A percentile compares a stretch with the other conserved stretches of the same genome.
Evolutionary conservation across 768 basidiomycete species (phyloP).

Genomic region (Psilocybe cyanescens): DNA sequence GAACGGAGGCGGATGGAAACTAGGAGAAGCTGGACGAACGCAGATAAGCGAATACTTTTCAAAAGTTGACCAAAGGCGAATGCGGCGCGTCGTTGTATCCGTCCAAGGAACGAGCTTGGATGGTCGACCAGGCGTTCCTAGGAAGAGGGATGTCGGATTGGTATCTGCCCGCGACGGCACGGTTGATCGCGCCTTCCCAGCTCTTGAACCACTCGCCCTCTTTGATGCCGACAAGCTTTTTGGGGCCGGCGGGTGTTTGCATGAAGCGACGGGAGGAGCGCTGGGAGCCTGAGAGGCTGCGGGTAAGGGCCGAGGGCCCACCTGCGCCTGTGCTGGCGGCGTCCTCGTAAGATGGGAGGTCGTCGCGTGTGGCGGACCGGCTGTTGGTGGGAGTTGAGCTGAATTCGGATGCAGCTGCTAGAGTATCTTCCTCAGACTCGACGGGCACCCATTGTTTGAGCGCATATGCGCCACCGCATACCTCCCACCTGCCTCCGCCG

Average conservation of each 20-base stretch:
- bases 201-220: slow-evolving; percentile 82
- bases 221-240: slow-evolving; percentile 55
- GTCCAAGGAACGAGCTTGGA: slow-evolving; percentile 25
- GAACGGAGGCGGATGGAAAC: neutral
- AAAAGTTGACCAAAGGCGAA: slow-evolving; percentile 3
- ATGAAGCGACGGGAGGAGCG: slow-evolving; percentile 26
- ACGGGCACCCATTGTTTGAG: slow-evolving; percentile 54
- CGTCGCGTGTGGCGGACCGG: neutral
- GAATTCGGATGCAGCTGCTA: slow-evolving; percentile 1
- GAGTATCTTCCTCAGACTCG: slow-evolving; percentile 22
- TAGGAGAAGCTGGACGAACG: too few relatives aligned
- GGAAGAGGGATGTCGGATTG: slow-evolving; percentile 39
- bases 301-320: neutral
- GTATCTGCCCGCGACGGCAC: slow-evolving; percentile 54
- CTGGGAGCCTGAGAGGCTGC: neutral
- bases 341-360: slow-evolving; percentile 15
- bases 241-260: slow-evolving; percentile 36
- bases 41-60: neutral
- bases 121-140: slow-evolving; percentile 16
- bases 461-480: slow-evolving; percentile 79
- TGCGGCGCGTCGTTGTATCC: slow-evolving; percentile 24
- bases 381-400: neutral
- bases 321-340: neutral
- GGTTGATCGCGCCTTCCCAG: slow-evolving; percentile 74
- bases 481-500: slow-evolving; percentile 78